Evolutionary conservation across 805 yeast species (phyloP), one percentile per base, ranked within the genome.

Genomic region (Hanseniaspora clermontiae): DNA sequence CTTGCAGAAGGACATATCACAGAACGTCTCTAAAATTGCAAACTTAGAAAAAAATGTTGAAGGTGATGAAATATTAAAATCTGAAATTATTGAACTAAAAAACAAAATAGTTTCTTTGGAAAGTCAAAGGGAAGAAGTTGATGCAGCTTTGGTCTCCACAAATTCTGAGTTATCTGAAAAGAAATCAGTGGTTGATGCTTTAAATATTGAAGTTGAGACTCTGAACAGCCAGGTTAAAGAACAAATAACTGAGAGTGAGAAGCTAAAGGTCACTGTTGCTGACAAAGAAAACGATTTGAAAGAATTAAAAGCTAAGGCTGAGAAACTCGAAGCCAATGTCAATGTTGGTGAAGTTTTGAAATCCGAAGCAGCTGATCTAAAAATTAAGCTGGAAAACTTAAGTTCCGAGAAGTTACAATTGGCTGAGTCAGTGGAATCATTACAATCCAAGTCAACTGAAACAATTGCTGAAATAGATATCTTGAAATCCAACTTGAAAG

Each of bases 81-180:
- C 38, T 10, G 38, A 45, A 29, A 36, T 52, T 1, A n/a, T n/a
- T n/a, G 45, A 37, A 29, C 12, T 36, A 17, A 27, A 58, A 57
- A 36, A 60, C 48, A 48, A 42, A 11, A 51, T 51, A 12, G 51
- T 43, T 20, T 24, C 43, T 40, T 17, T 40, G 15, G 38, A 49
- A 39, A 5, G 6, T n/a, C 7, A 50, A 34, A 40, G 20, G 11
- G 15, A 14, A 12, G 47, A 40, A 9, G 10, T 17, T 20, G 48
- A 19, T 3, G 20, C 19, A 14, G 24, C 9, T 11, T 17, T 39
- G 7, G 17, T 31, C 6, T 17, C 39, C 10, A 39, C 34, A 27
- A 48, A 2, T n/a, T n/a, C 20, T 43, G 31, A 19, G 14, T 43
- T 43, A 14, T 36, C 38, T 14, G 38, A 36, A 2, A 36, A 36